Percentiles rank a stretch among this genome's conserved stretches.
Evolutionary conservation across 2,329 filamentous ascomycete species (phyloP).

Genomic region (Talaromyces verruculosus): DNA sequence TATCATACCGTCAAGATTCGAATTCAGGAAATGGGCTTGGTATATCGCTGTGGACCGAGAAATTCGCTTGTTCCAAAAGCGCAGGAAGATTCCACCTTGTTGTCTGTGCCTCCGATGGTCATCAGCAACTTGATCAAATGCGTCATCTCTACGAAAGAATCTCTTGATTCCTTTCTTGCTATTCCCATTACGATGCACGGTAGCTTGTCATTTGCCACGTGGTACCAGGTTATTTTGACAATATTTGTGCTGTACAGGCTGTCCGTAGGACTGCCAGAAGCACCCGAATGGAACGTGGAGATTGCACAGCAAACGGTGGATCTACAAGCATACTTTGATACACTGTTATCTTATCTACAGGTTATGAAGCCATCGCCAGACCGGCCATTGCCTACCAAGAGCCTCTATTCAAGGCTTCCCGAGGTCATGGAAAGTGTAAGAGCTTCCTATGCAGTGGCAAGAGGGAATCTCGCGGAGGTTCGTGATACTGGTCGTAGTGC

Average conservation of each 20-base stretch:
- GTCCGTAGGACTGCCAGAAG: slow-evolving; percentile 20
- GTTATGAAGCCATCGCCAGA: slow-evolving; percentile 19
- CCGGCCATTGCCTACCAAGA: slow-evolving; percentile 21
- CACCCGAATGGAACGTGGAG: slow-evolving; percentile 21
- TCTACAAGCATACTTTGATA: slow-evolving; percentile 21
- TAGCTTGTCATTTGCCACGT: slow-evolving; percentile 22
- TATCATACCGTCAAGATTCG: slow-evolving; percentile 22
- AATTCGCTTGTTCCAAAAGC: slow-evolving; percentile 9
- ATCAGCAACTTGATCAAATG: slow-evolving; percentile 23
- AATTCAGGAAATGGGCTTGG: slow-evolving; percentile 24
- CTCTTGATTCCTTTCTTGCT: slow-evolving; percentile 19
- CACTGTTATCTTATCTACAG: slow-evolving; percentile 17
- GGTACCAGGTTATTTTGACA: slow-evolving; percentile 23
- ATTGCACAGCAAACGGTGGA: slow-evolving; percentile 22
- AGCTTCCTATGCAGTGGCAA: slow-evolving; percentile 22
- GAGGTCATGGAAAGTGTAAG: slow-evolving; percentile 24
- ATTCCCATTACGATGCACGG: slow-evolving; percentile 18
- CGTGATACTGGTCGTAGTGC: slow-evolving; percentile 1
- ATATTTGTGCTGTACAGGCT: slow-evolving; percentile 24
- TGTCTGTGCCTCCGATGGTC: slow-evolving; percentile 20
- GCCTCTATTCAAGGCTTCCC: slow-evolving; percentile 23
- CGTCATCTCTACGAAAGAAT: slow-evolving; percentile 20
- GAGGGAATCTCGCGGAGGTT: slow-evolving; percentile 13
- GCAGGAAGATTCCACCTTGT: slow-evolving; percentile 18
- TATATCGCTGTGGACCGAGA: slow-evolving; percentile 23